A percentile compares a stretch with the other conserved stretches of the same genome.
Evolutionary conservation across 345 rosid species (phyloP).

Genomic region (Boechera retrofracta): DNA sequence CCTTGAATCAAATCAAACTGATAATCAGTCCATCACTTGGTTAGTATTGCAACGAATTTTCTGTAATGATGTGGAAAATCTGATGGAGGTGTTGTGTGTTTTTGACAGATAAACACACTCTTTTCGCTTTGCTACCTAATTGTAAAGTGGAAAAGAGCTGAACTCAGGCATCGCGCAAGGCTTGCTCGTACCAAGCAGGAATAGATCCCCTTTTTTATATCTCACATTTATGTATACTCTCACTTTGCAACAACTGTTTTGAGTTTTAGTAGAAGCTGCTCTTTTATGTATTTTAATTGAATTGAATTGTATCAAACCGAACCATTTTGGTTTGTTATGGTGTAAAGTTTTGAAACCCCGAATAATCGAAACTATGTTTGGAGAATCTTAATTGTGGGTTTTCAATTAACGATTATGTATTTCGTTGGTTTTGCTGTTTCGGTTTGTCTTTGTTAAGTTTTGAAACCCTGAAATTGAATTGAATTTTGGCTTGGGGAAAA

Average conservation of each 20-base stretch:
- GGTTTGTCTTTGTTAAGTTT: no score
- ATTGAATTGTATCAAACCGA: neutral
- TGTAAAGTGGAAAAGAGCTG: slow-evolving; percentile 94
- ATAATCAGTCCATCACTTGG: neutral
- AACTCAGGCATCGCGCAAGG: slow-evolving; percentile 90
- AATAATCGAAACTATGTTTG: neutral
- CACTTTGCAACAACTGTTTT: neutral
- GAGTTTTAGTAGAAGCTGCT: slow-evolving; percentile 14
- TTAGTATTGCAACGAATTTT: neutral
- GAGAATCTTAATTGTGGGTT: neutral
- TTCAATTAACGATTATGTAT: no score
- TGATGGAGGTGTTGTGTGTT: slow-evolving; percentile 15
- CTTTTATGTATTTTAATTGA: neutral
- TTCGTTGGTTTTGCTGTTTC: no score
- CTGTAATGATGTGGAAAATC: neutral
- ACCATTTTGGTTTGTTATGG: slow-evolving; percentile 16
- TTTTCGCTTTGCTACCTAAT: slow-evolving; percentile 78
- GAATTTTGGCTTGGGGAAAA: no score
- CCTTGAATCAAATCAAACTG: neutral
- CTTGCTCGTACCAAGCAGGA: slow-evolving; percentile 74
- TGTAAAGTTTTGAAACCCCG: slow-evolving; percentile 16
- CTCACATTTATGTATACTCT: slow-evolving; percentile 22
- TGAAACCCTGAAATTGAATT: no score
- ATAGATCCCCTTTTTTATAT: slow-evolving; percentile 40
- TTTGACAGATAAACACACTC: slow-evolving; percentile 81